Conservation (phyloP, 192 early-diverging fungal species). For the Coemansia sp. region DNA sequence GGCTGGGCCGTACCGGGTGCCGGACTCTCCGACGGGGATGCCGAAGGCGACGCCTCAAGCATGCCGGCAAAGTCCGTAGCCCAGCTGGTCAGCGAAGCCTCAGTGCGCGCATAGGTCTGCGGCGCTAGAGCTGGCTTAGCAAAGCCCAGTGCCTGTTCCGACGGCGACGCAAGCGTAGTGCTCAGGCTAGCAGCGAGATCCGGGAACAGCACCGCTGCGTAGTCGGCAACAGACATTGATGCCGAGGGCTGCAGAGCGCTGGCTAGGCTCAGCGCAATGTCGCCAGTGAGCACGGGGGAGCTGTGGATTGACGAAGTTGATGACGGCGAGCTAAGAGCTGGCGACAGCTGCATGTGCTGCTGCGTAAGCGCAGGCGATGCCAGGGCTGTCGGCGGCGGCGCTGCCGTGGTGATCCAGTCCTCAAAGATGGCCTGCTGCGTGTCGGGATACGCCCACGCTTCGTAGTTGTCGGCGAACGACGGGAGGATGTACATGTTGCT, state of each 20-base stretch:
- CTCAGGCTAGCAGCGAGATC: slow-evolving; percentile 31
- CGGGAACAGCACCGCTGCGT: slow-evolving; percentile 46
- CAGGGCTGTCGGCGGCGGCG: slow-evolving; percentile 41
- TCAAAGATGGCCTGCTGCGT: slow-evolving; percentile 50
- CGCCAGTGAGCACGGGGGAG: slow-evolving; percentile 38
- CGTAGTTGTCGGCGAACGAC: slow-evolving; percentile 46
- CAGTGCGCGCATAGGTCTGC: background rate
- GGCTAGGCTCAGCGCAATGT: slow-evolving; percentile 41
- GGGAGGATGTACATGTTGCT: slow-evolving; percentile 37
- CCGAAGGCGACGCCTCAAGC: slow-evolving; percentile 8
- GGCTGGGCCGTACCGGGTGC: background rate
- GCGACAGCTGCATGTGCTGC: slow-evolving; percentile 22
- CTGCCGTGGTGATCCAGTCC: slow-evolving; percentile 42
- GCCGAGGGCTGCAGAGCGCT: slow-evolving; percentile 26
- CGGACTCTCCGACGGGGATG: background rate
- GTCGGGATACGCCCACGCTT: slow-evolving; percentile 47
- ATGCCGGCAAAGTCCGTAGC: slow-evolving; percentile 6
- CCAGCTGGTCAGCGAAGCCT: slow-evolving; percentile 3
- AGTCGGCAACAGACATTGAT: slow-evolving; percentile 35
- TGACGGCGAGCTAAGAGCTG: slow-evolving; percentile 31
- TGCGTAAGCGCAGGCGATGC: slow-evolving; percentile 30
- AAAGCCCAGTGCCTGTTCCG: background rate
- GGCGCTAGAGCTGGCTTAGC: background rate
- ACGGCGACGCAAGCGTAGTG: slow-evolving; percentile 16
- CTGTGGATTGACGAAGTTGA: slow-evolving; percentile 23